Evolutionary conservation across 129 eudicot genomes (phyloP), one percentile per base, ranked within the genome.

Genomic region (Glebionis coronaria): DNA sequence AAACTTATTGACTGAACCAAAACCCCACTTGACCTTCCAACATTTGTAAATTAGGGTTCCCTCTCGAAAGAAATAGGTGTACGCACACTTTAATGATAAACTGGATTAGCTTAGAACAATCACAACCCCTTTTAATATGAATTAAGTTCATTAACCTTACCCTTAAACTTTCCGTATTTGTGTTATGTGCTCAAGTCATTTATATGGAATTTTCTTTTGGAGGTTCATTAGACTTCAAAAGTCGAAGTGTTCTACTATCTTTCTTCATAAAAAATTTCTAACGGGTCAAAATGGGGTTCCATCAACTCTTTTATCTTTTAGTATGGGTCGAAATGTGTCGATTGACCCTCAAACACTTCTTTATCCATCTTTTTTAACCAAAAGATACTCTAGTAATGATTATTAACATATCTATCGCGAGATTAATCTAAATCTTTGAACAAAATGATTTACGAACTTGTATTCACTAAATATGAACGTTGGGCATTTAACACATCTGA

Each of bases 221-320:
- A 18, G 20, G 27, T 53, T 53, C 52, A 68, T 68, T 21, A 18
- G 45, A 50, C 23, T 44, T 66, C 15, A 28, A n/a, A 65, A 66
- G 47, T 50, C 60, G 2, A 66, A 6, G 46, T n/a, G 6, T 47
- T 11, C 53, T 35, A 35, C 42, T 35, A 35, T 35, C 6, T 35
- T 35, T 35, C 42, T 35, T 35, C 9, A 35, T 35, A 9, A 5
- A 35, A 35, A 35, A 9, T 35, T 9, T 35, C 25, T 54, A 54
- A 19, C 9, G 5, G 35, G 61, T 56, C 61, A 21, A 56, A 55
- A 18, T 29, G 5, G 61, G 61, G 23, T 56, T 0, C 15, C 4
- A 2, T 56, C 4, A 21, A 7, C 12, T 9, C 4, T 3, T 29
- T 44, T 9, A 47, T 12, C 28, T 27, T 53, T 53, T 54, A 63